Conservation (phyloP, 805 yeast species). For the Saccharomycodes ludwigii region DNA sequence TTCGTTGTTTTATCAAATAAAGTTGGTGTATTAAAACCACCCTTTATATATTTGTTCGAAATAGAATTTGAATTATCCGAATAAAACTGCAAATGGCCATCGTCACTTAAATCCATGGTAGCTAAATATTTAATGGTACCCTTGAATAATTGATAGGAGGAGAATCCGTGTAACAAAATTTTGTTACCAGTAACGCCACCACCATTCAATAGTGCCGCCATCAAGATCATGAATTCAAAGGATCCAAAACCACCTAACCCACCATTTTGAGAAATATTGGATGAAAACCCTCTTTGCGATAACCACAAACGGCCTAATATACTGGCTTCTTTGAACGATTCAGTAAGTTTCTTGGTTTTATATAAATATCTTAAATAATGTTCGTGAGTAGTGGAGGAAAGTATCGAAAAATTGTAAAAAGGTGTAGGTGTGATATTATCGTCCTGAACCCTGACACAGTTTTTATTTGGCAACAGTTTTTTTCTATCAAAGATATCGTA, state of each 20-base stretch:
- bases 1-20: conserved; percentile 65
- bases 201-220: conserved; percentile 75
- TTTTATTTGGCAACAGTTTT: conserved; percentile 68
- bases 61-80: conserved; percentile 25
- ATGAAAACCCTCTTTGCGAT: conserved; percentile 68
- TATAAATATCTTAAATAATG: conserved; percentile 66
- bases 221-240: conserved; percentile 72
- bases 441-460: conserved; percentile 64
- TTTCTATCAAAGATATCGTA: conserved; percentile 57
- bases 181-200: conserved; percentile 69
- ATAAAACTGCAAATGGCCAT: conserved; percentile 58
- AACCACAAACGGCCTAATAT: conserved; percentile 84
- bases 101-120: conserved; percentile 51
- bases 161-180: conserved; percentile 74
- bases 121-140: conserved; percentile 78
- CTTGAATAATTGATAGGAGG: conserved; percentile 86
- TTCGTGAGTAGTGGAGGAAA: conserved; percentile 56
- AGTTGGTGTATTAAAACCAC: conserved; percentile 64
- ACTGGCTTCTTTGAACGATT: conserved; percentile 78
- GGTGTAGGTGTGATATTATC: conserved; percentile 61
- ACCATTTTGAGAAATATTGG: conserved; percentile 43
- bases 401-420: conserved; percentile 68
- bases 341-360: conserved; percentile 62
- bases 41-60: conserved; percentile 25
- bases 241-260: conserved; percentile 71